Evolutionary conservation across 495 filamentous ascomycete species (phyloP).

Genomic region (Xylaria sp.): DNA sequence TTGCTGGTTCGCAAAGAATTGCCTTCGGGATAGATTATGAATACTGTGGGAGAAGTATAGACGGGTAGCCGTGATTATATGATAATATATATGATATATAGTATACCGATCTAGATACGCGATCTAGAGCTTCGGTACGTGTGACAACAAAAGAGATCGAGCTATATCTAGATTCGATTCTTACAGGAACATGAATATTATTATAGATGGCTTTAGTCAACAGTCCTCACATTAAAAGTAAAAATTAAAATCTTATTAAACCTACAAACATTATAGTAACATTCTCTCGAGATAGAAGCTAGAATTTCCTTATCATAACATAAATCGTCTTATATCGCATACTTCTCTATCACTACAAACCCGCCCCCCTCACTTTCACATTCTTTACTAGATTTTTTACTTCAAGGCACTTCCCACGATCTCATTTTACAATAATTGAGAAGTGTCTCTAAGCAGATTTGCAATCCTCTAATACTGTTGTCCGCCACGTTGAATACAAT

Average conservation of each 20-base stretch:
- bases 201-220: not conserved
- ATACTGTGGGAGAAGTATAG: too few relatives aligned
- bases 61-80: too few relatives aligned
- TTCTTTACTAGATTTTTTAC: too few relatives aligned
- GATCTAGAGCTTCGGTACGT: too few relatives aligned
- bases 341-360: not conserved
- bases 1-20: too few relatives aligned
- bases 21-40: too few relatives aligned
- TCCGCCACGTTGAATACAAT: not conserved
- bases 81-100: too few relatives aligned
- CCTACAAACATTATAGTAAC: not conserved
- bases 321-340: too few relatives aligned
- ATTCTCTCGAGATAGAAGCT: not conserved
- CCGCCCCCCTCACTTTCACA: too few relatives aligned
- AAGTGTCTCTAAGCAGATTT: not conserved
- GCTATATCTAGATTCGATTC: not conserved
- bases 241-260: not conserved
- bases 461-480: not conserved
- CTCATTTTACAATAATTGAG: not conserved
- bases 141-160: not conserved
- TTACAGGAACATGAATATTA: not conserved
- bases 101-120: too few relatives aligned
- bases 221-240: not conserved
- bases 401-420: not conserved
- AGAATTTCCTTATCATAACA: not conserved